Conservation (phyloP, 345 rosid genomes). For the Eucalyptus shirleyi region DNA sequence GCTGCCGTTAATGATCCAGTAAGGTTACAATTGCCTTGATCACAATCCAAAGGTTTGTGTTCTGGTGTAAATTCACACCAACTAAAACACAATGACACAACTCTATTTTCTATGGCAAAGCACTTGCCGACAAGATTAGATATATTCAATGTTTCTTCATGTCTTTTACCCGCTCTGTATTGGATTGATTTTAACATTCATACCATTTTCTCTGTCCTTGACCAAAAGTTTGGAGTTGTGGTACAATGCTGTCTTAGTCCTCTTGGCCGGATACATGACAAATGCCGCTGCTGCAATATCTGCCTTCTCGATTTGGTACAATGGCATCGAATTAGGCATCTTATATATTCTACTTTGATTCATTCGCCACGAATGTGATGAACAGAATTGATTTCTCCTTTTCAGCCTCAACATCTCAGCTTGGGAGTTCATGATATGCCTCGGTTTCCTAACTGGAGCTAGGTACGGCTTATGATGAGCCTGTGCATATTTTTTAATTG, state of each 20-base stretch:
- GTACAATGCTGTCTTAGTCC: not conserved
- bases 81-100: not conserved
- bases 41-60: not conserved
- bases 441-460: not conserved
- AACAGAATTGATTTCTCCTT: not conserved
- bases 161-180: not conserved
- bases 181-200: not conserved
- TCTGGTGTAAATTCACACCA: not conserved
- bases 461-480: not conserved
- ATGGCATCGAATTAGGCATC: not conserved
- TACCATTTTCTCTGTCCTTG: not conserved
- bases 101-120: not conserved
- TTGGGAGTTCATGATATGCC: not conserved
- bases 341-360: not conserved
- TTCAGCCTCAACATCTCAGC: not conserved
- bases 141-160: not conserved
- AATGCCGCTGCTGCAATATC: constrained; percentile 12
- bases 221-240: not conserved
- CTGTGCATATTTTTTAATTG: not conserved
- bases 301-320: constrained; percentile 1
- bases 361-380: not conserved
- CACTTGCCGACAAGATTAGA: not conserved
- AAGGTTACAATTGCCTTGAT: not conserved
- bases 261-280: constrained; percentile 1
- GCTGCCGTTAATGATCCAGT: not conserved